Conservation (phyloP, 2,329 filamentous ascomycete genomes). For the Ascochyta viciae-villosae region DNA sequence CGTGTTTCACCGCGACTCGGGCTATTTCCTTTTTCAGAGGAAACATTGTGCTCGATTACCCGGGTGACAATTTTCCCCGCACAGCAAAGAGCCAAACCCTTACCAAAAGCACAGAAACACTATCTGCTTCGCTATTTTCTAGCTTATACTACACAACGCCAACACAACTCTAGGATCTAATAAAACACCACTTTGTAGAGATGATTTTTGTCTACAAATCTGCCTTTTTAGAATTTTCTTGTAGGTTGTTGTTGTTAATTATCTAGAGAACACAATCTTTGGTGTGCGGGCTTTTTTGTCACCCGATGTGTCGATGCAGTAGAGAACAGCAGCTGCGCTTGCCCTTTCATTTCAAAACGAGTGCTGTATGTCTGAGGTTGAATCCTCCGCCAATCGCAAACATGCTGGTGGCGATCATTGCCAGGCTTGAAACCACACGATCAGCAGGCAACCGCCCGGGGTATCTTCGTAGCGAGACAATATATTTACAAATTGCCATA, state of each 20-base stretch:
- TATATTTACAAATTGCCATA: background rate
- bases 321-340: background rate
- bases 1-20: background rate
- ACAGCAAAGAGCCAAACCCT: background rate
- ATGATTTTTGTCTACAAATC: background rate
- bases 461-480: constrained; percentile 4
- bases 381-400: constrained; percentile 14
- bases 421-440: constrained; percentile 5
- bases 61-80: background rate
- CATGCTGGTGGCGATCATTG: constrained; percentile 7
- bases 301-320: background rate
- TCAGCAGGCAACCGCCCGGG: constrained; percentile 3
- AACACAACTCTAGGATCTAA: background rate
- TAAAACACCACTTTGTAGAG: background rate
- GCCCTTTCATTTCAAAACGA: constrained; percentile 5
- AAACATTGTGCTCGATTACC: background rate
- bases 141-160: background rate
- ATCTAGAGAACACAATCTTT: background rate
- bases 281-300: background rate
- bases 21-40: background rate
- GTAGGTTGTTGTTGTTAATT: background rate
- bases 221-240: constrained; percentile 1
- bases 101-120: constrained; percentile 1
- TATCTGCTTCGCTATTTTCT: background rate
- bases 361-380: constrained; percentile 1